Percentiles rank a stretch among this genome's conserved stretches.
Conservation (phyloP, 202 grass and related monocot species). For the Schoenoplectus triqueter region DNA sequence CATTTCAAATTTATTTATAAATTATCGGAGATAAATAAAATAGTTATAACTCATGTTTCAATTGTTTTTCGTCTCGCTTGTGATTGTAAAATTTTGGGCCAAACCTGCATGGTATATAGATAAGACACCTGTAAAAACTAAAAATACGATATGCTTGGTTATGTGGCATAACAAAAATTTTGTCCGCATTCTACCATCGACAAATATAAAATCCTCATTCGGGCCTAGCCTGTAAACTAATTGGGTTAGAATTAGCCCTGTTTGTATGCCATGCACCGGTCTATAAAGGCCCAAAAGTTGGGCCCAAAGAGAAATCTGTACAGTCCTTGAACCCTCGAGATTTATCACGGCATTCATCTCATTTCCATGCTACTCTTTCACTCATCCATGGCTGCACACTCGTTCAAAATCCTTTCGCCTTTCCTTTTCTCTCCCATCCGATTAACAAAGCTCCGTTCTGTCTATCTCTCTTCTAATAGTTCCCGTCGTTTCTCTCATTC, state of each 20-base stretch:
- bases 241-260: neutral
- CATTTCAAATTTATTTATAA: neutral
- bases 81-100: neutral
- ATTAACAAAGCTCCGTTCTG: constrained; percentile 16
- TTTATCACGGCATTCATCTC: neutral
- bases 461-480: neutral
- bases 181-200: too few relatives aligned
- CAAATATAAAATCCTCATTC: neutral
- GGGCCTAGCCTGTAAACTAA: neutral
- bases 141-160: neutral
- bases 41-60: neutral
- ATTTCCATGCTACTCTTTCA: neutral
- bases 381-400: constrained; percentile 32
- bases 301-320: neutral
- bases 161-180: neutral
- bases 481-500: constrained; percentile 23
- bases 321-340: neutral
- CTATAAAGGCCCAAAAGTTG: neutral
- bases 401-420: constrained; percentile 36
- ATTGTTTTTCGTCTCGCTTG: neutral
- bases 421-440: constrained; percentile 31
- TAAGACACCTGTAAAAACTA: too few relatives aligned
- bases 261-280: neutral
- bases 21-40: neutral
- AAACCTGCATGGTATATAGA: too few relatives aligned